Conservation (phyloP, 495 filamentous ascomycete species). For the Hypoxylon fragiforme region DNA sequence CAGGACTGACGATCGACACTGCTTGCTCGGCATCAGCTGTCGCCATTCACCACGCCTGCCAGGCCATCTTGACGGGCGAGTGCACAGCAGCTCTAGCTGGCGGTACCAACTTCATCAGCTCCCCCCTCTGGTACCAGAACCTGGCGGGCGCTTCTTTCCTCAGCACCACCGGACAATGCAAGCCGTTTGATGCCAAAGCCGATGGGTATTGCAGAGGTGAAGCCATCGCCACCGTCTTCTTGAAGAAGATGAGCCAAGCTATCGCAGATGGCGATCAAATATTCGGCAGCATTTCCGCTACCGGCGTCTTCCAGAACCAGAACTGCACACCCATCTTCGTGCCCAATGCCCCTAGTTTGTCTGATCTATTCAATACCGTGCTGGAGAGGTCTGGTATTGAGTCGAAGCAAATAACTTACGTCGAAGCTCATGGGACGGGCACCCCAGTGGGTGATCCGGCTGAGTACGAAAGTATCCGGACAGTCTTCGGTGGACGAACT, state of each 20-base stretch:
- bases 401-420: slow-evolving; percentile 10
- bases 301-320: slow-evolving; percentile 48
- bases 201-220: slow-evolving; percentile 64
- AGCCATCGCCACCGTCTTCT: slow-evolving; percentile 47
- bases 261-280: slow-evolving; percentile 49
- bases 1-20: slow-evolving; percentile 56
- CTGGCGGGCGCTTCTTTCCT: slow-evolving; percentile 45
- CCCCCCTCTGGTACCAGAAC: slow-evolving; percentile 39
- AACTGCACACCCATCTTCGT: slow-evolving; percentile 40
- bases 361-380: slow-evolving; percentile 27
- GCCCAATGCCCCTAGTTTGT: slow-evolving; percentile 35
- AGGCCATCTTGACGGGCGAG: slow-evolving; percentile 46
- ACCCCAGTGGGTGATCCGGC: slow-evolving; percentile 45
- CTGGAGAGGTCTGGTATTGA: slow-evolving; percentile 1
- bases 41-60: slow-evolving; percentile 49
- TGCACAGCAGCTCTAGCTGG: slow-evolving; percentile 47
- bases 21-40: slow-evolving; percentile 58
- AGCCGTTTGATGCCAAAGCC: slow-evolving; percentile 47
- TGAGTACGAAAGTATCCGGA: slow-evolving; percentile 31
- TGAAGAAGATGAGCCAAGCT: slow-evolving; percentile 56
- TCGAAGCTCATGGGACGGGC: slow-evolving; percentile 50
- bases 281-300: slow-evolving; percentile 53
- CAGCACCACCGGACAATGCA: slow-evolving; percentile 37
- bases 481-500: slow-evolving; percentile 33
- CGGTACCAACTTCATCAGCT: slow-evolving; percentile 36